Evolutionary conservation across 2,329 filamentous ascomycete genomes (phyloP).

Genomic region (Didymella lethalis): DNA sequence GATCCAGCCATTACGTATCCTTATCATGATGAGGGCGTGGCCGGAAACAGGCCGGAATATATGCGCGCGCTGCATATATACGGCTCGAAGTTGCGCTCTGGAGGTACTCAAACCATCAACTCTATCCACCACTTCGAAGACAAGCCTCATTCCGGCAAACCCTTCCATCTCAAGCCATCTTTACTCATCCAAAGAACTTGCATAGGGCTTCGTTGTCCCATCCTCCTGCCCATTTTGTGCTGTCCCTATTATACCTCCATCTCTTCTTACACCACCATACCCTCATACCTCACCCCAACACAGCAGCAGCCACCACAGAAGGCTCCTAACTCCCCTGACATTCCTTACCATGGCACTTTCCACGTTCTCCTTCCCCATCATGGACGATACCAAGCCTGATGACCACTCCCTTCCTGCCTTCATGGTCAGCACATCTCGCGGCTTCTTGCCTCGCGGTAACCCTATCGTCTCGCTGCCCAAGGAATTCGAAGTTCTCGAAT

Average conservation of each 20-base stretch:
- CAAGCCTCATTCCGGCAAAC: slow-evolving; percentile 6
- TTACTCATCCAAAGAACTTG: not conserved
- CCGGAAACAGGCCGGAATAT: slow-evolving; percentile 37
- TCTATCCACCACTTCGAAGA: slow-evolving; percentile 9
- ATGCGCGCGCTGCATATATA: slow-evolving; percentile 46
- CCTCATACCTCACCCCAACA: not conserved
- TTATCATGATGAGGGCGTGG: slow-evolving; percentile 31
- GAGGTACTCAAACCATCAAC: slow-evolving; percentile 8
- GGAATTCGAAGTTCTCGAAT: slow-evolving; percentile 76
- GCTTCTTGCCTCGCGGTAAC: slow-evolving; percentile 72
- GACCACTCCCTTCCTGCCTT: slow-evolving; percentile 74
- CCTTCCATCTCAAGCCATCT: not conserved
- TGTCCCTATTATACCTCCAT: not conserved
- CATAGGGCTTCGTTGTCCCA: not conserved
- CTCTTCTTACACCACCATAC: not conserved
- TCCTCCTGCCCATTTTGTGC: not conserved
- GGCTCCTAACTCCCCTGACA: not conserved
- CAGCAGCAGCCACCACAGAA: not conserved
- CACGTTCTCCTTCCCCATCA: slow-evolving; percentile 64
- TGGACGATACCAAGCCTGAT: slow-evolving; percentile 68
- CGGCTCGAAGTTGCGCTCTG: slow-evolving; percentile 30
- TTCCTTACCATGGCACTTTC: slow-evolving; percentile 52
- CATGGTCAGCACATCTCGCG: slow-evolving; percentile 78
- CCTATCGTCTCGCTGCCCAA: slow-evolving; percentile 66
- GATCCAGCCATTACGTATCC: slow-evolving; percentile 50